Base-by-base conservation (phyloP, 495 filamentous ascomycete species). In the Penicillium salamii region DNA sequence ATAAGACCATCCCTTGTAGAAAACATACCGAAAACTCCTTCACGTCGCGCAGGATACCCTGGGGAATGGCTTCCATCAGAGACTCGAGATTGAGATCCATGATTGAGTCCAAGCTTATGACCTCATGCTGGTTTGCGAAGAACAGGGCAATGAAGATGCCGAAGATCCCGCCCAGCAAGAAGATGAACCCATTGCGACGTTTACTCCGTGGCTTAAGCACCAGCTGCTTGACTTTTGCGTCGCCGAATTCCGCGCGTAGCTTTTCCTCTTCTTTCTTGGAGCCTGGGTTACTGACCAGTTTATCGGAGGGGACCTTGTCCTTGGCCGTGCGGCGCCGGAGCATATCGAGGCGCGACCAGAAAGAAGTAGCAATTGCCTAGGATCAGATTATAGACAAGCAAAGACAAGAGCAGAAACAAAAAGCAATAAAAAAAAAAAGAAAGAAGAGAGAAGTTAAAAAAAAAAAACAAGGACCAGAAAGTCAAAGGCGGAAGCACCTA, bases 1-100 rank as follows among this genome's bases (percentile, higher is more conserved):
- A 32, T 21, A 42, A 38, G 43, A 35, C 15, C 32, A 6, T 36
- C 21, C 14, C 33, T 24, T 12, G 17, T 21, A 9, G 18, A 45
- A n/a, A 28, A 29, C 65, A 51, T 76, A 93, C 88, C 59, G 89
- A 82, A 45, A 97, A 76, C 52, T 93, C 87, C 55, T 81, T 86
- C 50, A 89, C 89, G 69, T 97, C 91, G 50, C 77, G 82, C 23
- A 95, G 69, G 39, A 97, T 78, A 3, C 87, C 85, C 15, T 88
- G 86, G 1, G 91, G 91, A 24, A 97, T 78, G 0, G 86, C 87
- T 61, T 95, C 90, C 24, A 93, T 73, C 46, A 95, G 67, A 9
- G 80, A 81, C 46, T 95, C 90, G 68, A 96, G 78, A 66, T 90
- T 91, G 60, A 97, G 68, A 49, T 92, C 87, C 62, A 86, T 79